Percentiles rank a stretch among this genome's conserved stretches.
Conservation (phyloP, 345 rosid species). For the Citrus cavaleriei region DNA sequence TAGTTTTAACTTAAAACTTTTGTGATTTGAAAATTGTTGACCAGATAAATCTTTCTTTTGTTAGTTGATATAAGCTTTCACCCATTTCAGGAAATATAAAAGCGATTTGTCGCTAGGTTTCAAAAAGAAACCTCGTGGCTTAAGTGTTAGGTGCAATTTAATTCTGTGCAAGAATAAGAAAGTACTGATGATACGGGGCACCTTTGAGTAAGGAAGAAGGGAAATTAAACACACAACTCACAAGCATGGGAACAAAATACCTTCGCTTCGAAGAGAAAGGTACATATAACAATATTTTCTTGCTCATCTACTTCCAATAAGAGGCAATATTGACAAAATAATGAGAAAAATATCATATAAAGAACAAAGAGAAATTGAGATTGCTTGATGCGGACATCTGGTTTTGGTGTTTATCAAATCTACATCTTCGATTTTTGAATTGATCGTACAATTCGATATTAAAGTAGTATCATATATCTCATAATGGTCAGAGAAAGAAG, state of each 20-base stretch:
- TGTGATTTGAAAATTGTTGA: background rate
- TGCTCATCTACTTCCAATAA: constrained; percentile 17
- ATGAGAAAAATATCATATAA: background rate
- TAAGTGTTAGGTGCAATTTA: constrained; percentile 20
- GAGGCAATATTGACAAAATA: constrained; percentile 11
- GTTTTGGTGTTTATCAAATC: constrained; percentile 7
- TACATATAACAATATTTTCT: constrained; percentile 17
- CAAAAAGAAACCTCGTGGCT: background rate
- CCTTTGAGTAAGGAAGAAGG: constrained; percentile 47
- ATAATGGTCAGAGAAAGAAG: background rate
- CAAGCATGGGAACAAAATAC: constrained; percentile 12
- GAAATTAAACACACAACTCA: constrained; percentile 8
- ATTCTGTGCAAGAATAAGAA: constrained; percentile 22
- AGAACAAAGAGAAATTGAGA: constrained; percentile 5
- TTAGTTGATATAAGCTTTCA: constrained; percentile 1
- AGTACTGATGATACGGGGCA: constrained; percentile 6
- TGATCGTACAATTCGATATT: background rate
- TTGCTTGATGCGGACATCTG: constrained; percentile 25
- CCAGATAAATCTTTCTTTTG: background rate
- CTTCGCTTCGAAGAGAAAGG: constrained; percentile 50
- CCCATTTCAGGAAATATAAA: background rate
- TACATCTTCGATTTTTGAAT: background rate
- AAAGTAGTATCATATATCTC: background rate
- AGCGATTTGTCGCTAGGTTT: constrained; percentile 8
- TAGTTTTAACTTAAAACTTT: background rate